phyloP scores from a whole-genome alignment of 495 filamentous ascomycete genomes.

The Lasiosphaeria hispida region DNA sequence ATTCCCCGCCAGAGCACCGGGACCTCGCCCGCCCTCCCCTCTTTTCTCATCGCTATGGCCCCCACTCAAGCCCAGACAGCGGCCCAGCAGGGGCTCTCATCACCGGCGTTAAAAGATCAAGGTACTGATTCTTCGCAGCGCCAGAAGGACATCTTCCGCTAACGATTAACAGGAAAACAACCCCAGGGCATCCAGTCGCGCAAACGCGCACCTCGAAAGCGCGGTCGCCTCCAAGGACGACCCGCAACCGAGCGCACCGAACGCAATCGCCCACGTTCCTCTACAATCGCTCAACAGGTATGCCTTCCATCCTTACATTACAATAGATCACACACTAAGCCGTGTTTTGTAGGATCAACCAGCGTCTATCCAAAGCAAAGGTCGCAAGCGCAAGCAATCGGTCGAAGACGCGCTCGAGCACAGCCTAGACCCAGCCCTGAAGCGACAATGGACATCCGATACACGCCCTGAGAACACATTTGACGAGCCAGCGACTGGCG shows the following conservation, averaged over 20 bases:
- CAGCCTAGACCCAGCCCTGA: constrained; percentile 10
- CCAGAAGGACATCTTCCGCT: too few species aligned
- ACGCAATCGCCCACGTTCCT: constrained; percentile 3
- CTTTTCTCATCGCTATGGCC: too few species aligned
- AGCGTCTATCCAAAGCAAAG: constrained; percentile 10
- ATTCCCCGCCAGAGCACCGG: too few species aligned
- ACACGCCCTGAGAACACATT: not conserved
- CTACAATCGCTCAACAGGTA: constrained; percentile 3
- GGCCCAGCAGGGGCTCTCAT: too few species aligned
- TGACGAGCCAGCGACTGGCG: constrained; percentile 12
- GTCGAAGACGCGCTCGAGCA: constrained; percentile 11
- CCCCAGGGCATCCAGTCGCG: constrained; percentile 3
- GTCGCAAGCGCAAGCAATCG: constrained; percentile 19
- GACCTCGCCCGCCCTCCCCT: too few species aligned
- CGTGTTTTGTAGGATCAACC: constrained; percentile 6
- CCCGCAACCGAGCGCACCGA: not conserved
- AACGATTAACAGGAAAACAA: too few species aligned
- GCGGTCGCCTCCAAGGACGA: not conserved
- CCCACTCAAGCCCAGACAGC: too few species aligned
- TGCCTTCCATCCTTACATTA: not conserved
- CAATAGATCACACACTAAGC: not conserved
- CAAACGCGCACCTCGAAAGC: not conserved
- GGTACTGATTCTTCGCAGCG: too few species aligned
- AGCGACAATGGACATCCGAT: constrained; percentile 9
- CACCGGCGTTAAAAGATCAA: too few species aligned